Evolutionary conservation across 2,329 filamentous ascomycete genomes (phyloP).

Genomic region (Colletotrichum sp.): DNA sequence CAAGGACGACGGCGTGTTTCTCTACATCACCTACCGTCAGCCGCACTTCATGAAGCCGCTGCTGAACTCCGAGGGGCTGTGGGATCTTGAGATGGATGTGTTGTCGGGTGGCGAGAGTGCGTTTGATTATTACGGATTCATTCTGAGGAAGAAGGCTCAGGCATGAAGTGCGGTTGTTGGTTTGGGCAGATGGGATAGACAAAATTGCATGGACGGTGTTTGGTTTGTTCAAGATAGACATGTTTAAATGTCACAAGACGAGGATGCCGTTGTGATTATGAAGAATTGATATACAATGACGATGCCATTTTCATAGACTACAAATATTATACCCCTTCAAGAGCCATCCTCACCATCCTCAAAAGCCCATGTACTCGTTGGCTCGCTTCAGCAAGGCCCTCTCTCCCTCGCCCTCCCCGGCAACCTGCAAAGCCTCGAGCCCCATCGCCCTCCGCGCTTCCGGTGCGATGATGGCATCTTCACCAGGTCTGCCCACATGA

Average conservation of each 20-base stretch:
- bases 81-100: conserved; percentile 47
- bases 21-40: conserved; percentile 59
- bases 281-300: fast-evolving
- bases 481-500: conserved; percentile 52
- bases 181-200: background rate
- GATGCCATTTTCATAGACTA: background rate
- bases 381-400: conserved; percentile 40
- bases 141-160: conserved; percentile 35
- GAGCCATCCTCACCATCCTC: fast-evolving
- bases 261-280: fast-evolving
- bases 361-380: conserved; percentile 50
- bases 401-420: conserved; percentile 33
- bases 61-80: conserved; percentile 40
- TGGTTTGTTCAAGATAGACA: background rate
- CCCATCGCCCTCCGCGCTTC: conserved; percentile 49
- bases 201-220: background rate
- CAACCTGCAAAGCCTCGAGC: conserved; percentile 39
- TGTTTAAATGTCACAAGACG: background rate
- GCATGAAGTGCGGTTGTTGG: background rate
- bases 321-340: background rate
- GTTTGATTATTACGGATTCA: conserved; percentile 54
- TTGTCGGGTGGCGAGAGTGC: conserved; percentile 40
- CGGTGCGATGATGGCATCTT: conserved; percentile 33
- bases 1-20: conserved; percentile 49
- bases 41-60: conserved; percentile 58